Conservation (phyloP, 2,329 filamentous ascomycete species). For the Neofusicoccum ribis region DNA sequence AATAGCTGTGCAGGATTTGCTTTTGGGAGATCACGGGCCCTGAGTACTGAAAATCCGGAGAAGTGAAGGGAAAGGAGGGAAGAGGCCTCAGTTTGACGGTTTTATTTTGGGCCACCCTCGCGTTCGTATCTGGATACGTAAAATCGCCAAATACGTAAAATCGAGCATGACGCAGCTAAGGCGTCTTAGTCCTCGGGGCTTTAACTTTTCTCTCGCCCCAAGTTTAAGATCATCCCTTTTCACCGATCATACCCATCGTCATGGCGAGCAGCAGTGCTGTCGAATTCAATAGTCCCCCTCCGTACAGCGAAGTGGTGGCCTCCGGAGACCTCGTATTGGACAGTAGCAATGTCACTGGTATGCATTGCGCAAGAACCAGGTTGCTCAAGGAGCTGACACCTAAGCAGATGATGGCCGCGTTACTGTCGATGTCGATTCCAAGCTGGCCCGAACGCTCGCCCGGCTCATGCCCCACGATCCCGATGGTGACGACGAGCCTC, state of each 20-base stretch:
- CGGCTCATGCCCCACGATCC: slow-evolving; percentile 2
- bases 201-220: background rate
- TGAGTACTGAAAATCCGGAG: background rate
- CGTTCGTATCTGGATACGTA: slow-evolving; percentile 4
- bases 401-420: slow-evolving; percentile 25
- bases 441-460: slow-evolving; percentile 13
- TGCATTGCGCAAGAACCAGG: background rate
- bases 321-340: background rate
- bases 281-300: background rate
- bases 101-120: background rate
- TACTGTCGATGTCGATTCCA: slow-evolving; percentile 29
- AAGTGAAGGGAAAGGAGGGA: background rate
- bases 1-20: too few species aligned
- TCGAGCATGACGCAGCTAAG: background rate
- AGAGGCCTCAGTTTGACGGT: background rate
- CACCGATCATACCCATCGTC: background rate
- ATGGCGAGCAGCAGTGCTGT: background rate
- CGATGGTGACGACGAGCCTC: too few species aligned
- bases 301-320: background rate
- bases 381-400: background rate
- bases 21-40: background rate
- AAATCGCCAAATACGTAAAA: background rate
- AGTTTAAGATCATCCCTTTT: too few species aligned
- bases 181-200: background rate
- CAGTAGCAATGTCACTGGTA: background rate